Evolutionary conservation across 257 asterid species (phyloP), one percentile per base, ranked within the genome.

Genomic region (Solanum bulbocastanum): DNA sequence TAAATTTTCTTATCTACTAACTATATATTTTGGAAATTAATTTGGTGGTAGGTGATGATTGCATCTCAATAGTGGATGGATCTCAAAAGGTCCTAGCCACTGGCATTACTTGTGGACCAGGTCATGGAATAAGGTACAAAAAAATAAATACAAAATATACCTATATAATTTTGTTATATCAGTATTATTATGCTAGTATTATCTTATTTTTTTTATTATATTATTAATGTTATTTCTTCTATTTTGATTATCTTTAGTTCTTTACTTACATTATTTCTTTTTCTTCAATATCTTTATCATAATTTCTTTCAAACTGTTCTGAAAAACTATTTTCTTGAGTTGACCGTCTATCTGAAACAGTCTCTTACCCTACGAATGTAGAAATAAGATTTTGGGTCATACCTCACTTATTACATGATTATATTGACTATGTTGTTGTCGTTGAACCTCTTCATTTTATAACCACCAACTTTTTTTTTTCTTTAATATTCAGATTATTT

Each of bases 81-180:
- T 89, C 98, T 33, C 82, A 90, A 49, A 91, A 84, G 37, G 92
- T 96, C 78, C 85, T n/a, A 42, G 94, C 92, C 36, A 87, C 89
- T 0, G 89, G 83, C 25, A 91, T 96, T 58, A 92, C 88, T 68
- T 96, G 99, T 88, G 99, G 99, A 82, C 98, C 99, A 1, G 99
- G 99, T 32, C 99, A 96, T 91, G 99, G 99, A 74, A 96, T 96
- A 89, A 96, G 99, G 99, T 96, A 76, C 0, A 1, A 25, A 76
- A 37, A 75, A 75, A 5, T 0, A 75, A 37, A 37, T 3, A 58
- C 2, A 60, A 60, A 60, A 56, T 20, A 20, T 23, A 60, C 20
- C 13, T 60, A 60, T 60, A 56, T 8, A 22, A 60, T 4, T 60
- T 60, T 0, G 2, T 9, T 23, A 60, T 60, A 60, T 60, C 2